Evolutionary conservation across 164 flowering plant species (phyloP).

Genomic region (Saururus chinensis): DNA sequence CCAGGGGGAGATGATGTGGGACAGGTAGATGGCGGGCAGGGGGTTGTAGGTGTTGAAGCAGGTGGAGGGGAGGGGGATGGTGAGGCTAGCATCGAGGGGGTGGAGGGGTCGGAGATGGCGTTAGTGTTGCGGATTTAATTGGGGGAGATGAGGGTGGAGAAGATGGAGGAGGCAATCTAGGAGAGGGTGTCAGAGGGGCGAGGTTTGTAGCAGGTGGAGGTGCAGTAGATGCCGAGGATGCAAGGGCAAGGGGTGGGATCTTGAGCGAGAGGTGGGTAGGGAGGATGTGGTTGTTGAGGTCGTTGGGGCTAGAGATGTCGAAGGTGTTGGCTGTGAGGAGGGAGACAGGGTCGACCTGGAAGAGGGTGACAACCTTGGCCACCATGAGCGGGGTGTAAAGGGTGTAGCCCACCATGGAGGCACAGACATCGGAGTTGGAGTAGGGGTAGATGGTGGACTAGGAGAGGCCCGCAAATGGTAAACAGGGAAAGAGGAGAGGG

Average conservation of each 20-base stretch:
- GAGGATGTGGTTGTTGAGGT: constrained; percentile 80
- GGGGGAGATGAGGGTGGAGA: constrained; percentile 57
- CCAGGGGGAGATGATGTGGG: constrained; percentile 54
- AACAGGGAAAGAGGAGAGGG: constrained; percentile 4
- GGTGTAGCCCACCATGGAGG: constrained; percentile 68
- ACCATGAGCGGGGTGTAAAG: constrained; percentile 90
- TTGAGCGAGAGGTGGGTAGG: constrained; percentile 62
- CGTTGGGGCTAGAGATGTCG: constrained; percentile 71
- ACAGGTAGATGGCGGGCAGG: constrained; percentile 55
- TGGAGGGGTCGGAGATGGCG: constrained; percentile 38
- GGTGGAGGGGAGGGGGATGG: constrained; percentile 62
- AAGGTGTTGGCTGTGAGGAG: constrained; percentile 72
- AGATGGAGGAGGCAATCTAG: constrained; percentile 38
- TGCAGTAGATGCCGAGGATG: constrained; percentile 68
- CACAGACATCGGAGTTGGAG: constrained; percentile 58
- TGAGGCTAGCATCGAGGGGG: constrained; percentile 40
- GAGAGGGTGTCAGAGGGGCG: constrained; percentile 63
- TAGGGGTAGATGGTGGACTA: constrained; percentile 94
- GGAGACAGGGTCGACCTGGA: constrained; percentile 61
- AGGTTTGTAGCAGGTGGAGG: constrained; percentile 47
- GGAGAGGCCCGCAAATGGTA: not conserved
- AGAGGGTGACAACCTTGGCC: constrained; percentile 72
- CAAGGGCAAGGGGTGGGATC: constrained; percentile 66
- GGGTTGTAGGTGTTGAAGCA: constrained; percentile 69
- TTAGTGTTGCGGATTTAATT: constrained; percentile 72